Percentiles rank a stretch among this genome's conserved stretches.
These are phyloP conservation scores for Graphilbum ipis-grandicollis DNA, from an alignment of 2,329 filamentous ascomycete species.

Conservation along the genomic window DNA sequence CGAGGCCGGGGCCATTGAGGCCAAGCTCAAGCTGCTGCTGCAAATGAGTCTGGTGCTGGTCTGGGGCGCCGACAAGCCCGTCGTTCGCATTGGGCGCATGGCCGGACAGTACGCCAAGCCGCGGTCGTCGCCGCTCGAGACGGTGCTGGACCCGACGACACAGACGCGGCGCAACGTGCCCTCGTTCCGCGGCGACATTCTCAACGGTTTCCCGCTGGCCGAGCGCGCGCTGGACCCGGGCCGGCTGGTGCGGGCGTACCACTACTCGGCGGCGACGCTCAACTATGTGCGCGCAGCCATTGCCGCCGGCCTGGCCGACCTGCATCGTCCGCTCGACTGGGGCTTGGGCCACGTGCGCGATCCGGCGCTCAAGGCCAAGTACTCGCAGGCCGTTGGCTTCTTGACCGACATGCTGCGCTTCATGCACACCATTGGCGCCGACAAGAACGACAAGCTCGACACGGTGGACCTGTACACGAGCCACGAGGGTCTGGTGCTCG, in stretches of 20 bases:
- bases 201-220: conserved; percentile 72
- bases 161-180: conserved; percentile 52
- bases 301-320: conserved; percentile 75
- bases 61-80: conserved; percentile 65
- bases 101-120: conserved; percentile 97
- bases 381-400: conserved; percentile 66
- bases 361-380: conserved; percentile 67
- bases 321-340: conserved; percentile 91
- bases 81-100: conserved; percentile 89
- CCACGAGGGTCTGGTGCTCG: conserved; percentile 83
- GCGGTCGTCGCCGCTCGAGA: conserved; percentile 70
- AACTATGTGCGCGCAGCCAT: conserved; percentile 83
- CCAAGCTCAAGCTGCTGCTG: conserved; percentile 88
- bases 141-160: conserved; percentile 39
- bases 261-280: conserved; percentile 83
- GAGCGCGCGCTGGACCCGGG: conserved; percentile 67
- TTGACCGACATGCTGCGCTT: conserved; percentile 87
- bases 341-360: conserved; percentile 81
- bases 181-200: conserved; percentile 86
- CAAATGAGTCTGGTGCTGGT: conserved; percentile 96
- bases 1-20: conserved; percentile 72
- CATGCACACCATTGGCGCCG: conserved; percentile 84
- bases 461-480: conserved; percentile 92
- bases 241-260: conserved; percentile 79
- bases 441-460: conserved; percentile 66